A percentile compares a stretch with the other conserved stretches of the same genome.
These are phyloP conservation scores for Brassica carinata DNA, from an alignment of 345 rosid genomes.

Conservation along the genomic window DNA sequence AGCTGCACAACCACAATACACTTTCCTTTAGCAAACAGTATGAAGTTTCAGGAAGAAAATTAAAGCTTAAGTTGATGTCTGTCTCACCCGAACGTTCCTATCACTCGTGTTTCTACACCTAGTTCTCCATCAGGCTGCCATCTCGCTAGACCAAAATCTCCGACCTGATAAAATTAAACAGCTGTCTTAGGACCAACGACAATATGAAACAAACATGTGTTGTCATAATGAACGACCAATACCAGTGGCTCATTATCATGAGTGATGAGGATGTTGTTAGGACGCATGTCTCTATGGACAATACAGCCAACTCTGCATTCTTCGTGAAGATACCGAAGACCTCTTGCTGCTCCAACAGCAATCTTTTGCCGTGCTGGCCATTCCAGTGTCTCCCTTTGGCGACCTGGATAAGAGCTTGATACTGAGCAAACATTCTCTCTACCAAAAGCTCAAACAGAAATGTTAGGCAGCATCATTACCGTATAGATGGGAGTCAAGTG, in stretches of 20 bases:
- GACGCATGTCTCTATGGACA: constrained; percentile 99
- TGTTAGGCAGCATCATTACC: constrained; percentile 49
- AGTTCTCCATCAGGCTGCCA: constrained; percentile 99
- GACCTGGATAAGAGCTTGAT: constrained; percentile 51
- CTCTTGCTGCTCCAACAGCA: constrained; percentile 98
- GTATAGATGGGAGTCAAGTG: constrained; percentile 89
- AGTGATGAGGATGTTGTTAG: constrained; percentile 96
- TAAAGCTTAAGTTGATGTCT: constrained; percentile 20
- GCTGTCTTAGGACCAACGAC: constrained; percentile 11
- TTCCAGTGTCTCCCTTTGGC: constrained; percentile 61
- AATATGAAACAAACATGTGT: neutral
- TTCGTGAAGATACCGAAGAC: constrained; percentile 98
- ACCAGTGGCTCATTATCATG: constrained; percentile 99
- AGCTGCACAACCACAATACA: constrained; percentile 50
- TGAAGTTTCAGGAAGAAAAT: constrained; percentile 1
- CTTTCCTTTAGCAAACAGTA: constrained; percentile 21
- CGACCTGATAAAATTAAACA: constrained; percentile 58
- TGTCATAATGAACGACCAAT: constrained; percentile 20
- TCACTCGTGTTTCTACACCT: constrained; percentile 94
- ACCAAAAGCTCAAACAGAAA: constrained; percentile 3
- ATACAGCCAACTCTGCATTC: constrained; percentile 99
- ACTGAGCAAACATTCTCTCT: constrained; percentile 20
- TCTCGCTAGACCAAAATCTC: constrained; percentile 99
- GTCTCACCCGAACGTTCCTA: constrained; percentile 95
- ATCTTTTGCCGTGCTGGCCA: constrained; percentile 96